phyloP scores from a whole-genome alignment of 1,139 yeast species.

The Arxiozyma bovina region DNA sequence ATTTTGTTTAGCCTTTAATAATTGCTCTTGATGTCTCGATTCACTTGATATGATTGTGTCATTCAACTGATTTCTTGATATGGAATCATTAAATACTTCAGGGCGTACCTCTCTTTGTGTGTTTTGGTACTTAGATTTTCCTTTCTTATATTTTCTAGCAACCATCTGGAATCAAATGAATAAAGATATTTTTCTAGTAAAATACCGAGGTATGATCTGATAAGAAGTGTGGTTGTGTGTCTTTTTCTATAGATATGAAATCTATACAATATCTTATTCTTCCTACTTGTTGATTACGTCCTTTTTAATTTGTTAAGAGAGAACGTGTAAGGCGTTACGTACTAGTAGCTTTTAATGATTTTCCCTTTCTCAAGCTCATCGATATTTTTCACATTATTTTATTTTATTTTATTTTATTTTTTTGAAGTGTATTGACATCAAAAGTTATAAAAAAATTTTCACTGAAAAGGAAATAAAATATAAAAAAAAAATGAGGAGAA shows the following conservation, averaged over 20 bases:
- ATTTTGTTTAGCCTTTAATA: constrained; percentile 1
- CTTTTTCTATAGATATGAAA: not conserved
- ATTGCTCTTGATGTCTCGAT: constrained; percentile 1
- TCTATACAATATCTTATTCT: too few species aligned
- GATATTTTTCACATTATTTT: not conserved
- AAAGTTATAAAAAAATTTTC: not conserved
- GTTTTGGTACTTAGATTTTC: constrained; percentile 1
- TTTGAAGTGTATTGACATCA: too few species aligned
- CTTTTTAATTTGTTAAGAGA: not conserved
- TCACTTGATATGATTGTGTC: constrained; percentile 27
- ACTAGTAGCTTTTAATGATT: not conserved
- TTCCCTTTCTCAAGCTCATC: not conserved
- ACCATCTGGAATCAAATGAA: constrained; percentile 1
- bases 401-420: too few species aligned
- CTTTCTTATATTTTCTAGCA: constrained; percentile 3
- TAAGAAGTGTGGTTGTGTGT: not conserved
- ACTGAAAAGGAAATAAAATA: too few species aligned
- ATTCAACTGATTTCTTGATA: constrained; percentile 56
- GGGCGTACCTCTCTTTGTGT: constrained; percentile 45
- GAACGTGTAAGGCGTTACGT: not conserved
- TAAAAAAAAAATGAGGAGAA: too few species aligned
- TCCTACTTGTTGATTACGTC: not conserved
- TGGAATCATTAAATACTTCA: constrained; percentile 55
- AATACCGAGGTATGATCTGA: not conserved
- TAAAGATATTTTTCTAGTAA: not conserved